A percentile compares a stretch with the other conserved stretches of the same genome.
Evolutionary conservation across 2,329 filamentous ascomycete genomes (phyloP).

Genomic region (Phaeosphaeriaceae sp.): DNA sequence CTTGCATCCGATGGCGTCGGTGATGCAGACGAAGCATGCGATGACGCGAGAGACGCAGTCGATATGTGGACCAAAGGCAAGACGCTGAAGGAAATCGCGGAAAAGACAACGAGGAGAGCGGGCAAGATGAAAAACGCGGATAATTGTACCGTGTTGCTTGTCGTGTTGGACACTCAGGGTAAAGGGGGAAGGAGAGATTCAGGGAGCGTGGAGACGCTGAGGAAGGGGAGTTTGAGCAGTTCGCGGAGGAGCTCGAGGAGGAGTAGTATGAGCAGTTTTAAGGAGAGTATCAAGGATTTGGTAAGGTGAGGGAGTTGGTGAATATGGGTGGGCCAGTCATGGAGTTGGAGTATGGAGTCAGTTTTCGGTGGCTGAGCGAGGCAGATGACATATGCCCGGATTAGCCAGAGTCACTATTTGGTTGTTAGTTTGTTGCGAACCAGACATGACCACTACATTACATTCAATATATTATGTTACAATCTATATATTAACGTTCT

Average conservation of each 20-base stretch:
- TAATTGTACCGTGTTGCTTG: conserved; percentile 30
- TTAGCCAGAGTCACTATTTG: no score
- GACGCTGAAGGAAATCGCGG: conserved; percentile 22
- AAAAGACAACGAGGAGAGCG: conserved; percentile 21
- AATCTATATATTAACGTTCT: neutral
- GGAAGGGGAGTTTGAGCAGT: neutral
- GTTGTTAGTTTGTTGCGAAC: no score
- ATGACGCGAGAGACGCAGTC: conserved; percentile 23
- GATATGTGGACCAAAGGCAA: conserved; percentile 19
- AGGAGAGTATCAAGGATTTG: conserved; percentile 7
- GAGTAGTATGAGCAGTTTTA: conserved; percentile 9
- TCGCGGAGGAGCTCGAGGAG: conserved; percentile 1
- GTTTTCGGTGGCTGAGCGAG: no score
- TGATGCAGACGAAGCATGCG: conserved; percentile 21
- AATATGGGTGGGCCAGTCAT: neutral
- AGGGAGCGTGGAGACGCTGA: neutral
- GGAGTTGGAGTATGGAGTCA: neutral
- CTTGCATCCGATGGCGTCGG: conserved; percentile 33
- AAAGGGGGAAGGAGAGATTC: conserved; percentile 15
- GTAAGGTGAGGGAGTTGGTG: neutral
- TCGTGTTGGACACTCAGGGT: conserved; percentile 22
- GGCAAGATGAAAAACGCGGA: conserved; percentile 22
- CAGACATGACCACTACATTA: no score
- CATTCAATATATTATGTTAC: neutral
- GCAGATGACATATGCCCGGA: no score